A percentile compares a stretch with the other conserved stretches of the same genome.
Evolutionary conservation across 2,329 filamentous ascomycete genomes (phyloP).

Genomic region (Botrytis medusae): DNA sequence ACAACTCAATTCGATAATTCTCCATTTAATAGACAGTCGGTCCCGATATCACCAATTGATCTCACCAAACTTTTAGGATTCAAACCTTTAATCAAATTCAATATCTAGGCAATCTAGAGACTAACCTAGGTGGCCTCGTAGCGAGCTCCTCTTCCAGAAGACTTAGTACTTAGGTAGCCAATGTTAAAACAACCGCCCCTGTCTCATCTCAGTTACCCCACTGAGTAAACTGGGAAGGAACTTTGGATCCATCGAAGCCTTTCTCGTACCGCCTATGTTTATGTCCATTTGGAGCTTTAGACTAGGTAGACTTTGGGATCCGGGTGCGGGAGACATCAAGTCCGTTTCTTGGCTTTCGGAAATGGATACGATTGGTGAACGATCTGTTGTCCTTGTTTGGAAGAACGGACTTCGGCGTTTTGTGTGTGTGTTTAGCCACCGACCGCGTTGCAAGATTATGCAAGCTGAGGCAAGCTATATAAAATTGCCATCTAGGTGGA

Average conservation of each 20-base stretch:
- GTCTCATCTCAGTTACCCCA: not conserved
- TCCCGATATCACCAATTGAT: not conserved
- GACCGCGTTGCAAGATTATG: not conserved
- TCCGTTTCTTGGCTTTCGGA: not conserved
- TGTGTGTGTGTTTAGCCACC: not conserved
- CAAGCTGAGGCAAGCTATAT: not conserved
- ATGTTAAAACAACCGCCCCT: not conserved
- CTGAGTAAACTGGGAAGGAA: not conserved
- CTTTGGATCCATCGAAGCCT: not conserved
- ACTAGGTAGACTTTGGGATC: not conserved
- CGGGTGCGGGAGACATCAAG: not conserved
- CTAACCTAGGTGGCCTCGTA: not conserved
- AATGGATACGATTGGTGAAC: not conserved
- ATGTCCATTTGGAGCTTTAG: not conserved
- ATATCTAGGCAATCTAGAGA: not conserved
- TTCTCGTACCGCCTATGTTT: not conserved
- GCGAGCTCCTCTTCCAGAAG: conserved; percentile 7
- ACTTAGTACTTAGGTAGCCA: not conserved
- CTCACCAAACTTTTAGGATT: not conserved
- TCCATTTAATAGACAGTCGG: not conserved
- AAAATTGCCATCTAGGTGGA: not conserved
- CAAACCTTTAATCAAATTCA: not conserved
- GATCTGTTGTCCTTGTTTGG: not conserved
- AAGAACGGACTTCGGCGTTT: not conserved
- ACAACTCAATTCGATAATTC: not conserved